Percentiles rank a stretch among this genome's conserved stretches.
phyloP scores from a whole-genome alignment of 1,139 yeast genomes.

The Blastobotrys capitulatus region DNA sequence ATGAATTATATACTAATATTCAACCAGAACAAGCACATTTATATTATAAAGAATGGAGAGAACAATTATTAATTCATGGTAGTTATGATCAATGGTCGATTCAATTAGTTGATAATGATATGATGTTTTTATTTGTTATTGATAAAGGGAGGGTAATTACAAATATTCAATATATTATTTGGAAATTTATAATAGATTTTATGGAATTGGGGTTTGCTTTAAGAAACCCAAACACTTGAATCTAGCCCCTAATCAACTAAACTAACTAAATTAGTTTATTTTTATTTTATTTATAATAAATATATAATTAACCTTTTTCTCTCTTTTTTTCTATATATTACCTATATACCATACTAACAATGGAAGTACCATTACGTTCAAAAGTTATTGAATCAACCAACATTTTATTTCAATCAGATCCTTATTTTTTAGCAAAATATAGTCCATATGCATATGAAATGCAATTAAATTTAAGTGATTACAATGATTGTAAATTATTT shows the following conservation, averaged over 20 bases:
- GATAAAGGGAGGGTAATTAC: not conserved
- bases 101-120: conserved; percentile 3
- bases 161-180: not conserved
- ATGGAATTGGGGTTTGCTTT: conserved; percentile 1
- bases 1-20: not conserved
- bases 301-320: not conserved
- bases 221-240: not conserved
- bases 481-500: not conserved
- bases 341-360: not conserved
- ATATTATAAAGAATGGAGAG: not conserved
- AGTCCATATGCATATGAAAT: conserved; percentile 1
- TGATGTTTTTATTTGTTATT: conserved; percentile 2
- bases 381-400: not conserved
- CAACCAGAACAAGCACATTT: not conserved
- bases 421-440: not conserved
- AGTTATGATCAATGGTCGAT: conserved; percentile 4
- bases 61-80: conserved; percentile 2
- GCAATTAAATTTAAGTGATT: not conserved
- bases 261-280: no score
- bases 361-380: not conserved
- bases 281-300: not conserved
- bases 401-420: not conserved
- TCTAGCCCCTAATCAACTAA: no score
- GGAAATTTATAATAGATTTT: not conserved
- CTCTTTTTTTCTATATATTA: not conserved